Percentiles rank a stretch among this genome's conserved stretches.
Evolutionary conservation across 441 rosid species (phyloP).

Genomic region (Oxalis stricta): DNA sequence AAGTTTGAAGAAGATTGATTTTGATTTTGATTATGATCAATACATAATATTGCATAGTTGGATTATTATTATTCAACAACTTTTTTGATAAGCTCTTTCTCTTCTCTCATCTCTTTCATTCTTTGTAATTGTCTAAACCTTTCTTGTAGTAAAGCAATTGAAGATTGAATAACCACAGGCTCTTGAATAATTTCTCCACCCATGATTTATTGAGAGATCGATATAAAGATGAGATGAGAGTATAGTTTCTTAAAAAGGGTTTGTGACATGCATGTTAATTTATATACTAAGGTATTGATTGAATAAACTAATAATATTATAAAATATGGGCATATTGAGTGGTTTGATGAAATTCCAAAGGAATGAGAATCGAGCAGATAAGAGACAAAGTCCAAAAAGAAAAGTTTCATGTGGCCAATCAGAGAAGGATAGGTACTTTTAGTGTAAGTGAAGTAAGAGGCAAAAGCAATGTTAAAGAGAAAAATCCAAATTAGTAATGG

Average conservation of each 20-base stretch:
- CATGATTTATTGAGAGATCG: conserved; percentile 17
- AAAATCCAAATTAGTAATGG: conserved; percentile 46
- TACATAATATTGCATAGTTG: conserved; percentile 13
- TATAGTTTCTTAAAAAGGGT: conserved; percentile 5
- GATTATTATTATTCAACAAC: conserved; percentile 13
- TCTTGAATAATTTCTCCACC: conserved; percentile 25
- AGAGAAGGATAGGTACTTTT: conserved; percentile 13
- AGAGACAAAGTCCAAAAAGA: conserved; percentile 44
- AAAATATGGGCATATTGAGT: conserved; percentile 14
- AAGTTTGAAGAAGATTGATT: conserved; percentile 25
- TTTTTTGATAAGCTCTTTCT: conserved; percentile 26
- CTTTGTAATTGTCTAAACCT: conserved; percentile 52
- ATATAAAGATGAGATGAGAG: not conserved
- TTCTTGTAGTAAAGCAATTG: conserved; percentile 64
- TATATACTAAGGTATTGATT: conserved; percentile 11
- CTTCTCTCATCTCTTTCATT: conserved; percentile 53
- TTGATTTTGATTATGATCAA: too few species aligned
- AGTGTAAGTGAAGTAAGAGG: conserved; percentile 9
- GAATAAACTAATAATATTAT: conserved; percentile 7
- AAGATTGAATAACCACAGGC: conserved; percentile 32
- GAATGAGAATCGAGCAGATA: conserved; percentile 28
- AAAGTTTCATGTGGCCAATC: conserved; percentile 30
- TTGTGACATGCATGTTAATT: conserved; percentile 12
- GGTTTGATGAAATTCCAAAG: conserved; percentile 21
- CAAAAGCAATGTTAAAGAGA: conserved; percentile 24